Evolutionary conservation across 306 rosid genomes (phyloP), one percentile per base, ranked within the genome.

Genomic region (Acacia confusa): DNA sequence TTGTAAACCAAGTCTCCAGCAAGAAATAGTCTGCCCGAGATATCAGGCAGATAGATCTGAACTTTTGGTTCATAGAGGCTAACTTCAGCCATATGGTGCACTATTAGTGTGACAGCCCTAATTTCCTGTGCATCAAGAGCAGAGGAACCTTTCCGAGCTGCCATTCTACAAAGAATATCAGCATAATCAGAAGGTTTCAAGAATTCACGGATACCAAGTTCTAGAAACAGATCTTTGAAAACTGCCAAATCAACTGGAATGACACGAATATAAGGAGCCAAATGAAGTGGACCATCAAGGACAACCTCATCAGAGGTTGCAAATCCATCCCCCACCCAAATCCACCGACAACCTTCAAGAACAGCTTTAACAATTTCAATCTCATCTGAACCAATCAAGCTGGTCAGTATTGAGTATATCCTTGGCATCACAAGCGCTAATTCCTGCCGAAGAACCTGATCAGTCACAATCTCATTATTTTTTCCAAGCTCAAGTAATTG

Each of bases 241-340:
- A 93, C 97, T 72, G 97, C 99, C 83, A 95, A 85, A 90, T 95
- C 99, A 57, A 88, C 77, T 13, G 99, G 99, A 79, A 95, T 93
- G 73, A 93, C 99, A 63, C 99, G 97, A 44, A 95, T 91, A 74
- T 95, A 95, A 69, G 97, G 99, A 75, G 99, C 97, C 94, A 95
- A 87, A 88, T 95, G 95, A 82, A 95, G 88, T 52, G 97, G 99
- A 63, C 99, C 97, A 74, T 93, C 90, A 85, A 95, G 94, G 82
- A 93, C 97, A 79, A 95, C 99, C 89, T 95, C 99, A 36, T 90
- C 94, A 63, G 89, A 78, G 65, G 94, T 95, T 77, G 95, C 95
- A 82, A 95, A 93, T 83, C 99, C 99, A 85, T 95, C 99, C 71
- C 99, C 99, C 81, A 95, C 99, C 99, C 99, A 95, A 79, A 95